Percentiles rank a stretch among this genome's conserved stretches.
phyloP scores from a whole-genome alignment of 192 early-diverging fungal species.

The Mortierella hygrophila region DNA sequence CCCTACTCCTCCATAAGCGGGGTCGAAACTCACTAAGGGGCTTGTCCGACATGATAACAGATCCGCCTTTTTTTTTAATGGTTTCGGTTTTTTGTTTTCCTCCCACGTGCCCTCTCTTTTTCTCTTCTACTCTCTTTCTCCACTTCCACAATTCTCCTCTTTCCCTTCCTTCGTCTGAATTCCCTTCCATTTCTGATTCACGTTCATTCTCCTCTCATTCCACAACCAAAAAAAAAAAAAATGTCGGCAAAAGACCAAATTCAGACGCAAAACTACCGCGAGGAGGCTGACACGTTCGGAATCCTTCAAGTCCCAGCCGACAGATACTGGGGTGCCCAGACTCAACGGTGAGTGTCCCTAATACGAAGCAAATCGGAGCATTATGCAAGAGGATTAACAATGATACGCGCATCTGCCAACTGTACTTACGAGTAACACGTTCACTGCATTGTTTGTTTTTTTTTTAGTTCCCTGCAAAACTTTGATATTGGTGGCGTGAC shows the following conservation, averaged over 20 bases:
- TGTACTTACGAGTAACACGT: background rate
- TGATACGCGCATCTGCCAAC: no score
- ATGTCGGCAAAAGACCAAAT: conserved; percentile 1
- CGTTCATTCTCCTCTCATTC: background rate
- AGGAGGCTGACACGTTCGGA: conserved; percentile 91
- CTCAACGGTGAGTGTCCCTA: conserved; percentile 74
- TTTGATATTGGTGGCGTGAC: conserved; percentile 94
- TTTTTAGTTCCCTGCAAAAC: conserved; percentile 85
- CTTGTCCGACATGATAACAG: background rate
- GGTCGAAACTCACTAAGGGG: background rate
- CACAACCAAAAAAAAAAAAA: background rate
- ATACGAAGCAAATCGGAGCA: background rate
- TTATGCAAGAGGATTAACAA: background rate
- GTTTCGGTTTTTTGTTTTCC: background rate
- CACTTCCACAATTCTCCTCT: background rate
- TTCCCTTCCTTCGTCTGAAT: background rate
- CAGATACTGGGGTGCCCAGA: conserved; percentile 97
- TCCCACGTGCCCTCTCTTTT: background rate
- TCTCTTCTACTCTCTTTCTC: background rate
- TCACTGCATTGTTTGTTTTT: conserved; percentile 1
- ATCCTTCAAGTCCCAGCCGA: conserved; percentile 94
- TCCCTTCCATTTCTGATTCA: background rate
- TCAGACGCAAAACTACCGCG: conserved; percentile 66
- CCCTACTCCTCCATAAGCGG: background rate
- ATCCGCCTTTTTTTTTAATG: background rate